Conservation (phyloP, 1,284 basidiomycete genomes). For the Athelia sp. region DNA sequence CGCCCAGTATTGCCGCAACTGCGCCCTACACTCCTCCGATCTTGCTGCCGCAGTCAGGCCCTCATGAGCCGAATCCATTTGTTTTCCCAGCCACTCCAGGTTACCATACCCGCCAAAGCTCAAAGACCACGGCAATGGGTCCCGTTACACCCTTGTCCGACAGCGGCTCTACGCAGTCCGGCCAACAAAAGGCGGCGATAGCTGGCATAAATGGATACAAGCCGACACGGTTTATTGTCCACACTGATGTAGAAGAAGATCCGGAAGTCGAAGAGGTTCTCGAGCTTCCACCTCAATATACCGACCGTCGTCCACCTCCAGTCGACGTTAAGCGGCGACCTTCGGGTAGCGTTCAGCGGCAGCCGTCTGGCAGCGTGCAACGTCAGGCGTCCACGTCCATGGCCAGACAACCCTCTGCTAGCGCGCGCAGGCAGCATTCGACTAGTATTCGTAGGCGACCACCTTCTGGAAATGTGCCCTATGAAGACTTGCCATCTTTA, state of each 20-base stretch:
- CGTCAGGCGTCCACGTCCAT: background rate
- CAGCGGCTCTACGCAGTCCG: slow-evolving; percentile 12
- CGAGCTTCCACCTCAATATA: slow-evolving; percentile 74
- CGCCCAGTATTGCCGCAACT: background rate
- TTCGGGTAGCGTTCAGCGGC: slow-evolving; percentile 9
- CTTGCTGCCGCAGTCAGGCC: slow-evolving; percentile 15
- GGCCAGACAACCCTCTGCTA: too few species aligned
- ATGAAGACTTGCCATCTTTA: background rate
- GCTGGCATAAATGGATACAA: slow-evolving; percentile 37
- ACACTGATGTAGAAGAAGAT: slow-evolving; percentile 64
- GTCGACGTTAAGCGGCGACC: slow-evolving; percentile 5
- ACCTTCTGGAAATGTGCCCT: background rate
- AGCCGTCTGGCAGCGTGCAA: background rate
- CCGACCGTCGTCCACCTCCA: slow-evolving; percentile 37
- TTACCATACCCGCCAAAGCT: slow-evolving; percentile 16
- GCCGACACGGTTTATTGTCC: slow-evolving; percentile 57
- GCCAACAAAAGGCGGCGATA: slow-evolving; percentile 47
- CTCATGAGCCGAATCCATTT: slow-evolving; percentile 21
- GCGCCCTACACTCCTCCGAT: background rate
- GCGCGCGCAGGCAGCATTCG: too few species aligned
- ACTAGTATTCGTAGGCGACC: too few species aligned
- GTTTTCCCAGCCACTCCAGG: slow-evolving; percentile 16
- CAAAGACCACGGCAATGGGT: slow-evolving; percentile 13
- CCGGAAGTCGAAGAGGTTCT: slow-evolving; percentile 53
- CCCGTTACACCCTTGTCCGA: background rate